Base-by-base conservation (phyloP, 129 eudicot genomes). In the Flaveria linearis region DNA sequence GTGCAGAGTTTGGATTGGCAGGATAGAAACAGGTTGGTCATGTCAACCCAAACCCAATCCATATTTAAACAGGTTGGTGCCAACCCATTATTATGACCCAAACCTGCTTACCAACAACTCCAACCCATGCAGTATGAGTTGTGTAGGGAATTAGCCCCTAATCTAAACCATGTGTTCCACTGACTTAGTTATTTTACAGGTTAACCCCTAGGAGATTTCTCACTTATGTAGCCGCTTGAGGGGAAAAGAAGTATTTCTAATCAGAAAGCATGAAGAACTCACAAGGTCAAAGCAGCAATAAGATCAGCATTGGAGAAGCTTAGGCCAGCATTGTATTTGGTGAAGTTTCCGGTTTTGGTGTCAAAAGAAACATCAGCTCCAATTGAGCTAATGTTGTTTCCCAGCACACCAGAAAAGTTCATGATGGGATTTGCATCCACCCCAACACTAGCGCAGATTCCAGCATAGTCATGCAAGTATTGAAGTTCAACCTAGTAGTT, bases 391-490 rank as follows among this genome's bases (percentile, higher is more conserved):
- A 56, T 25, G 53, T 82, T 82, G 25, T 79, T 92, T 41, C 98
- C 98, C 69, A 90, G 3, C 53, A 85, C 94, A 68, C 92, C 91
- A 11, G 98, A 88, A 63, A 89, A 87, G 90, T 90, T 92, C 45
- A 90, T 80, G 47, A 86, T 76, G 43, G 98, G 98, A 83, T 86
- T 92, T 26, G 96, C 89, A 4, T 91, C 86, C 92, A 92, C 80
- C 75, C 98, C 98, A 57, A 92, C 52, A 71, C 96, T 92, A 17
- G 98, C 73, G 76, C 79, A 80, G 75, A 88, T 60, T 36, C 98
- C 96, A 49, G 91, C 92, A 80, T 87, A 88, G 71, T 89, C 97
- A 81, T 92, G 96, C 84, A 89, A 69, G 79, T 92, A 92, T 80
- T 92, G 97, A 69, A 92, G 83, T 84, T 89, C 97, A 61, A 89